phyloP scores from a whole-genome alignment of 2,329 filamentous ascomycete species.

The Aspergillus caelatus region DNA sequence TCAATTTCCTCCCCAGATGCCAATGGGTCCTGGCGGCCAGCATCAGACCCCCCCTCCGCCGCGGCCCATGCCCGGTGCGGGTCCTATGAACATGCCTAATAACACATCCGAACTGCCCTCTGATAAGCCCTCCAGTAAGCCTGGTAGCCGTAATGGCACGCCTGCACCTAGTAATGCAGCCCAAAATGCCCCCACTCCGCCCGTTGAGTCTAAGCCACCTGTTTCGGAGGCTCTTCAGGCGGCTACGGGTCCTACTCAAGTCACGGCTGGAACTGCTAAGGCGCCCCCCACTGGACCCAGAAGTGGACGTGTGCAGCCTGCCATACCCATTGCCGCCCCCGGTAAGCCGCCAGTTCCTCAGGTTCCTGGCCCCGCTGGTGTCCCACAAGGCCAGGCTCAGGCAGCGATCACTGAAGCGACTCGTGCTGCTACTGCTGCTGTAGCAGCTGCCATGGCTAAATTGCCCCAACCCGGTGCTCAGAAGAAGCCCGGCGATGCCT shows the following conservation, averaged over 20 bases:
- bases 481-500: conserved; percentile 36
- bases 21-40: conserved; percentile 59
- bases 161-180: conserved; percentile 33
- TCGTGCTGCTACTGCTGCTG: conserved; percentile 53
- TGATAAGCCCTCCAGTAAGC: conserved; percentile 40
- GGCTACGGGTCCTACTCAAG: conserved; percentile 27
- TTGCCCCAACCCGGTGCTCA: conserved; percentile 43
- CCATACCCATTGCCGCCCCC: conserved; percentile 47
- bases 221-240: conserved; percentile 40
- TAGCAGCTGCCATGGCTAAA: conserved; percentile 56
- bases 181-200: conserved; percentile 38
- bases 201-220: conserved; percentile 43
- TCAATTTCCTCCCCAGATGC: conserved; percentile 64
- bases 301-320: conserved; percentile 48
- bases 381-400: conserved; percentile 34
- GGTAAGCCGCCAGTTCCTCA: conserved; percentile 38
- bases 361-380: conserved; percentile 30
- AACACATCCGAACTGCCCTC: conserved; percentile 48
- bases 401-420: conserved; percentile 51
- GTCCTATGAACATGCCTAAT: conserved; percentile 33
- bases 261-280: conserved; percentile 24
- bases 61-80: conserved; percentile 33
- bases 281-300: conserved; percentile 38
- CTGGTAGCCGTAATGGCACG: conserved; percentile 37
- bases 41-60: conserved; percentile 41